Evolutionary conservation across 768 basidiomycete genomes (phyloP).

Genomic region (Leccinum obscurum): DNA sequence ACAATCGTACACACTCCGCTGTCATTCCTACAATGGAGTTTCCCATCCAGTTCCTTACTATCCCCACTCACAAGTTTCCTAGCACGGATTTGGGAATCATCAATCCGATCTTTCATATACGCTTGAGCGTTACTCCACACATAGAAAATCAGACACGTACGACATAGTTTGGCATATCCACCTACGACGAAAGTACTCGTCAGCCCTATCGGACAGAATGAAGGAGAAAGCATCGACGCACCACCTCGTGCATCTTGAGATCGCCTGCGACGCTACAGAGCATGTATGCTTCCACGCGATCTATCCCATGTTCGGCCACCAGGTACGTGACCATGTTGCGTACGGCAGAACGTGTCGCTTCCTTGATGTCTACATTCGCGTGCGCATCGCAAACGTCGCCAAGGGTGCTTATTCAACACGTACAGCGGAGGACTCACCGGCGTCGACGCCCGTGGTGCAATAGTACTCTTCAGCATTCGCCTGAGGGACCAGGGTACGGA

Average conservation of each 20-base stretch:
- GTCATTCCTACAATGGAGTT: neutral
- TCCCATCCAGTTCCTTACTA: neutral
- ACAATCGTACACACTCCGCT: neutral
- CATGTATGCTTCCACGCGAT: constrained; percentile 55
- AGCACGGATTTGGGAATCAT: constrained; percentile 53
- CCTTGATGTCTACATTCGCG: constrained; percentile 43
- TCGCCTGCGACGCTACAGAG: constrained; percentile 62
- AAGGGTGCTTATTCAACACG: neutral
- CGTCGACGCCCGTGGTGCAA: constrained; percentile 56
- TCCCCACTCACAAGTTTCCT: constrained; percentile 4
- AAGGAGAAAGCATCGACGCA: constrained; percentile 7
- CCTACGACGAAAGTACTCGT: constrained; percentile 33
- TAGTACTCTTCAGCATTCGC: constrained; percentile 42
- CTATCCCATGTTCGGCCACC: constrained; percentile 42
- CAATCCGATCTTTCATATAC: constrained; percentile 48
- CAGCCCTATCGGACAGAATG: neutral
- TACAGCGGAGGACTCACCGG: constrained; percentile 30
- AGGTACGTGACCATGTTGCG: constrained; percentile 59
- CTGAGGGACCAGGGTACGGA: constrained; percentile 34
- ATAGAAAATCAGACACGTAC: constrained; percentile 32
- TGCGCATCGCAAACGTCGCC: neutral
- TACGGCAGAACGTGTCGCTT: constrained; percentile 55
- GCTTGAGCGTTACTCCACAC: neutral
- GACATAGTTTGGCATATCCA: constrained; percentile 67
- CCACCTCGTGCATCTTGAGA: constrained; percentile 63